Evolutionary conservation across 176 grass and related monocot species (phyloP).

Genomic region (Puya raimondii): DNA sequence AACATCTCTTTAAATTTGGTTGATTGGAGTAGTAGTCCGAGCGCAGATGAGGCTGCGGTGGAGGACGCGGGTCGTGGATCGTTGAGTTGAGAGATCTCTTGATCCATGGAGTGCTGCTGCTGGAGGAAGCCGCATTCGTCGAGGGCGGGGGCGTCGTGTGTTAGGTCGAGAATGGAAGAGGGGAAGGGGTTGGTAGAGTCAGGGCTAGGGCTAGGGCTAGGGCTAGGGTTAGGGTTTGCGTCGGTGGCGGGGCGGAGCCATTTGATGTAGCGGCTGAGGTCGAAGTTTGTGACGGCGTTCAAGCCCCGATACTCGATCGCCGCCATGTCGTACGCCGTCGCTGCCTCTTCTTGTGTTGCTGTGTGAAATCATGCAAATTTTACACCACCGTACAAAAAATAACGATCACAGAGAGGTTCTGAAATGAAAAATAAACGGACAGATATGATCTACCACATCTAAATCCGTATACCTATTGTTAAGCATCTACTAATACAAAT

Average conservation of each 20-base stretch:
- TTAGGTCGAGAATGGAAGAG: conserved; percentile 7
- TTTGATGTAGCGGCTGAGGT: conserved; percentile 82
- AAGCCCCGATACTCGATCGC: conserved; percentile 83
- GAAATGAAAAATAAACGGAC: background rate
- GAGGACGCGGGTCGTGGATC: conserved; percentile 8
- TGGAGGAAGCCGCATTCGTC: conserved; percentile 25
- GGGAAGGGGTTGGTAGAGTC: no score
- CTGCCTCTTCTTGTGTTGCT: conserved; percentile 93
- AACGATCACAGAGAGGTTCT: no score
- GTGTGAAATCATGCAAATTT: background rate
- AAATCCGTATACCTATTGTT: no score
- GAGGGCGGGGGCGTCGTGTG: background rate
- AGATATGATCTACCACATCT: background rate
- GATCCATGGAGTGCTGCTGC: conserved; percentile 3
- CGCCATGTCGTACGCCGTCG: conserved; percentile 91
- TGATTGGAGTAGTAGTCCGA: conserved; percentile 45
- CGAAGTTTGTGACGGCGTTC: conserved; percentile 93
- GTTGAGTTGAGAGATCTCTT: conserved; percentile 11
- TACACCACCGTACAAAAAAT: no score
- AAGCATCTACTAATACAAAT: no score
- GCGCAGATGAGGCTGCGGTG: conserved; percentile 30
- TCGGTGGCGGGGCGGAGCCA: conserved; percentile 42
- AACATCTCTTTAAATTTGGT: conserved; percentile 77
- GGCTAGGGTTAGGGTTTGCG: background rate
- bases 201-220: no score